Evolutionary conservation across 2,329 filamentous ascomycete species (phyloP), one percentile per base, ranked within the genome.

Genomic region (Lachnellula willkommii): DNA sequence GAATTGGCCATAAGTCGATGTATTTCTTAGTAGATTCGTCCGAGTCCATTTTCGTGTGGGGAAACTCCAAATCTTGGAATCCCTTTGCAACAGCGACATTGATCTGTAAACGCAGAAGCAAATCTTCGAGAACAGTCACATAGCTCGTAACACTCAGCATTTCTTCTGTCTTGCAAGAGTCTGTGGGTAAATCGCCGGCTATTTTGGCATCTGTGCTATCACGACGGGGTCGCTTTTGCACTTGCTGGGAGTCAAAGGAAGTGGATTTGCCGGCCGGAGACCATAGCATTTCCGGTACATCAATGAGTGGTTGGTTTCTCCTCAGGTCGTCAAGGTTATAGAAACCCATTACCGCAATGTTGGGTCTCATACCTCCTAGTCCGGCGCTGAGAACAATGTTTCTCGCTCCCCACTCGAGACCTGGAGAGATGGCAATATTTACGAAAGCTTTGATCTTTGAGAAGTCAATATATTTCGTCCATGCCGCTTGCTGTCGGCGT

Each of bases 1-100:
- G 91, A 52, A 95, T 94, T 0, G 90, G 90, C 90, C 90, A 95
- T 4, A 95, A 74, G 66, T 95, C 90, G 59, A 95, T 89, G 66
- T 87, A 93, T 65, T 84, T 89, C 68, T 93, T 93, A 4, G 75
- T 76, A 47, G 45, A 28, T 11, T 24, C 20, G 11, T 45, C 20
- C 52, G 85, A 82, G 5, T 65, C 55, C 17, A 69, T 66, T 40
- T 83, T 76, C 1, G 77, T 70, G 20, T 81, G 77, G 0, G 90
- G 90, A 0, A 90, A 81, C 66, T 94, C 88, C 1, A 95, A 75
- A 1, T 82, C 73, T 52, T 90, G 83, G 61, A 95, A 95, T 0
- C 89, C 90, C 67, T 89, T 90, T 0, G 88, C 90, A 40, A 95
- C 79, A 1, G 89, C 90, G 26, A 95, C 89, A 65, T 95, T 95